Evolutionary conservation across 495 filamentous ascomycete genomes (phyloP).

Genomic region (Daldinia caldariorum): DNA sequence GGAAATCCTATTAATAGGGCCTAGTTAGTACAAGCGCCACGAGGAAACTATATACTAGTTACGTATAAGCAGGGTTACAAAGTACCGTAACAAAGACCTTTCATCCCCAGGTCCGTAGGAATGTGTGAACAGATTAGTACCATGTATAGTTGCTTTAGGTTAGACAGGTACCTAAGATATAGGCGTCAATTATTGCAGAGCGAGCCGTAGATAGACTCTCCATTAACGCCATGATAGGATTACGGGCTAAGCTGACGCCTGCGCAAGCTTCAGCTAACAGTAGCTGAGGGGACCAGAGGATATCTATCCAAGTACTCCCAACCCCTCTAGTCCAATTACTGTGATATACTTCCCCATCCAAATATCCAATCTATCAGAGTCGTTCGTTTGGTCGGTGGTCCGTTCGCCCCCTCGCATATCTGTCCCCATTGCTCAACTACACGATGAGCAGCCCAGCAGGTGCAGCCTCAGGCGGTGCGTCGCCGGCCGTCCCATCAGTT

Average conservation of each 20-base stretch:
- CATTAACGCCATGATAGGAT: not conserved
- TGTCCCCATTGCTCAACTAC: not conserved
- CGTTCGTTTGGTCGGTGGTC: not conserved
- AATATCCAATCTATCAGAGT: not conserved
- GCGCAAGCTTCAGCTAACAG: not conserved
- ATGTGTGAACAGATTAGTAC: constrained; percentile 1
- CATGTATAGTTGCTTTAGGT: not conserved
- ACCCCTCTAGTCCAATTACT: not conserved
- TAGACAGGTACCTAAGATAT: no score
- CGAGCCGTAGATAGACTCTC: no score
- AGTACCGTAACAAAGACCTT: not conserved
- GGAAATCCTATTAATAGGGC: not conserved
- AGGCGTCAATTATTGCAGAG: not conserved
- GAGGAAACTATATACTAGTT: not conserved
- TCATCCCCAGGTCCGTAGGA: not conserved
- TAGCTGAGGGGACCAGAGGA: not conserved
- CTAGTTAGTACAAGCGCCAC: not conserved
- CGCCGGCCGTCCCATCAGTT: not conserved
- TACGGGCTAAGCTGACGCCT: not conserved
- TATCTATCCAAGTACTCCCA: constrained; percentile 2
- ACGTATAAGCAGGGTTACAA: not conserved
- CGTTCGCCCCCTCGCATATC: not conserved
- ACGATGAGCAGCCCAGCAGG: constrained; percentile 3
- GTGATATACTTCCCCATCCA: not conserved
- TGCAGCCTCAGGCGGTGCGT: not conserved